Evolutionary conservation across 163 green algal genomes (phyloP), one percentile per base, ranked within the genome.

Genomic region (Coccomyxa subellipsoidea): DNA sequence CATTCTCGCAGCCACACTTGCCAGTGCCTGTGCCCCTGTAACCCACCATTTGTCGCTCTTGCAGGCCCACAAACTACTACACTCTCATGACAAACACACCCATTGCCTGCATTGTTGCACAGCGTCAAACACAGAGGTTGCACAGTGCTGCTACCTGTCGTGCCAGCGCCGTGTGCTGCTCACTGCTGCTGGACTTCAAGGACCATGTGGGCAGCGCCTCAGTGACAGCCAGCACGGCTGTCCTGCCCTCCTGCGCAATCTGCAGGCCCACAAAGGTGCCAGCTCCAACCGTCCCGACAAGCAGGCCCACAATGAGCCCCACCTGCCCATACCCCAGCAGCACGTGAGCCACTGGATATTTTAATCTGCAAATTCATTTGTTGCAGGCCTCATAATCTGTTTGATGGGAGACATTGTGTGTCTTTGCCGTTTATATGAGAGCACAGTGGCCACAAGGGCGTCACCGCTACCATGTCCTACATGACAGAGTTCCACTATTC

Each of bases 261-360:
- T 79, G 77, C 31, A 88, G 70, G 23, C 59, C 78, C 25, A 91
- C 78, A 39, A 91, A 90, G 29, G 76, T 79, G 5, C 79, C 79
- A 36, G 85, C 54, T 27, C 37, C 81, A 2, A 81, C 71, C 29
- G 82, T 86, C 36, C 88, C 88, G 47, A 90, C 29, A 38, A 91
- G 76, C 29, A 91, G 84, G 25, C 38, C 77, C 25, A 83, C n/a
- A 7, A 91, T 88, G 29, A 91, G 84, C 9, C 81, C 47, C 71
- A 85, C n/a, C 66, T 73, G 66, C 66, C 27, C 10, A 6, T 10
- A 36, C 29, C 21, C n/a, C n/a, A n/a, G n/a, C n/a, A n/a, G n/a
- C n/a, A n/a, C n/a, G n/a, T n/a, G n/a, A n/a, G n/a, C n/a, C n/a
- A n/a, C n/a, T n/a, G n/a, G n/a, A n/a, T n/a, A n/a, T n/a, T n/a